These are phyloP conservation scores for Simplicillium sp. DNA, from an alignment of 2,329 filamentous ascomycete species.

Conservation along the genomic window DNA sequence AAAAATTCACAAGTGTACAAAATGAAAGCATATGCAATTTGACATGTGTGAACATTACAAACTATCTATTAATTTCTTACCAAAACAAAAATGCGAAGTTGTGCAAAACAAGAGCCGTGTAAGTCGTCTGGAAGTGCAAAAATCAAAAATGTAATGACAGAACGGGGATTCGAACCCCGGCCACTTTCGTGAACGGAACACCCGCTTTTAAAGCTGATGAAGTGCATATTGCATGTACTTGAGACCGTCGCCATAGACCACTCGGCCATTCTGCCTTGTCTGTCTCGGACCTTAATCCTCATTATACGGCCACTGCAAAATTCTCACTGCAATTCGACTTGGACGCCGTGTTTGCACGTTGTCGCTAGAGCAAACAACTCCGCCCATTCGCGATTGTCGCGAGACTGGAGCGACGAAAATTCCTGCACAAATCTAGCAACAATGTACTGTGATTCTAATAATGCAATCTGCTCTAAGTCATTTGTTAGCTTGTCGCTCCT, in stretches of 20 bases:
- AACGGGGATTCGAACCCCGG: slow-evolving; percentile 15
- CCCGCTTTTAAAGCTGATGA: slow-evolving; percentile 10
- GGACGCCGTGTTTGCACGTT: slow-evolving; percentile 22
- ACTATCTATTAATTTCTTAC: no score
- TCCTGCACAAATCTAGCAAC: slow-evolving; percentile 24
- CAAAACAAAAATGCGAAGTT: no score
- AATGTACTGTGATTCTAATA: slow-evolving; percentile 22
- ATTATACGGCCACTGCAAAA: not conserved
- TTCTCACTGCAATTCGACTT: slow-evolving; percentile 8
- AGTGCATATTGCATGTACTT: slow-evolving; percentile 10
- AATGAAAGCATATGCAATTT: no score
- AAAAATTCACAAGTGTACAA: no score
- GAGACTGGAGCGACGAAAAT: slow-evolving; percentile 16
- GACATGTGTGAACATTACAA: no score
- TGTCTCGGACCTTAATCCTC: not conserved
- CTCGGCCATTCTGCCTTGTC: slow-evolving; percentile 13
- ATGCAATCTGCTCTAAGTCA: slow-evolving; percentile 22
- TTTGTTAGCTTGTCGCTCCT: not conserved
- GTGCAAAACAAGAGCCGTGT: not conserved
- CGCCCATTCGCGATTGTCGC: slow-evolving; percentile 19
- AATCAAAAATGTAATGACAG: slow-evolving; percentile 7
- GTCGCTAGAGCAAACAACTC: slow-evolving; percentile 23
- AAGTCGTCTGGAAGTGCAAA: not conserved
- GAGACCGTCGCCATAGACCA: slow-evolving; percentile 14
- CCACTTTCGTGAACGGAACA: slow-evolving; percentile 16